Evolutionary conservation across 768 basidiomycete genomes (phyloP).

Genomic region (Boletus rufocinnamomeus): DNA sequence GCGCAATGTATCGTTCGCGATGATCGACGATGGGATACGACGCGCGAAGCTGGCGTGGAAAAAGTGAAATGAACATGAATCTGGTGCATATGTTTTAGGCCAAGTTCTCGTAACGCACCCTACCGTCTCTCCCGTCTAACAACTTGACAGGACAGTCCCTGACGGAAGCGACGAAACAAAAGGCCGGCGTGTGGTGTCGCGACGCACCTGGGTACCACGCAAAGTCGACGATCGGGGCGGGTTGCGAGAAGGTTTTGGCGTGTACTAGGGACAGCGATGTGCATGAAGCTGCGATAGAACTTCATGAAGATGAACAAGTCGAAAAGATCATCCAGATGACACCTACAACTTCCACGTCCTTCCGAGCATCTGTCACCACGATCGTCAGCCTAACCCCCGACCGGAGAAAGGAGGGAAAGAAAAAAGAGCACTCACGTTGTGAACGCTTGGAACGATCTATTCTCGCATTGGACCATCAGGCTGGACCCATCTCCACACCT

Average conservation of each 20-base stretch:
- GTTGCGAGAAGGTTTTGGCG: constrained; percentile 45
- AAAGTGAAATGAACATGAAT: neutral
- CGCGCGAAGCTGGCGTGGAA: constrained; percentile 68
- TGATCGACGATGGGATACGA: constrained; percentile 94
- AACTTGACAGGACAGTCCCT: constrained; percentile 85
- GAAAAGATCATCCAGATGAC: neutral
- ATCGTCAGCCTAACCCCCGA: neutral
- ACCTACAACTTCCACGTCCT: constrained; percentile 1
- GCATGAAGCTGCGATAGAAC: neutral
- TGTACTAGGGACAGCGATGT: constrained; percentile 12
- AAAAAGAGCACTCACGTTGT: constrained; percentile 38
- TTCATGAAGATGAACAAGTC: neutral
- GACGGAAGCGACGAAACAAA: constrained; percentile 82
- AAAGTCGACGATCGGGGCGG: constrained; percentile 76
- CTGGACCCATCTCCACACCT: constrained; percentile 80
- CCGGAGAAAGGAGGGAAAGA: neutral
- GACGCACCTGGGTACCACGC: constrained; percentile 85
- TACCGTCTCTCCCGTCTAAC: constrained; percentile 74
- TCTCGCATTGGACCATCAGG: constrained; percentile 70
- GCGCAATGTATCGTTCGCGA: constrained; percentile 86
- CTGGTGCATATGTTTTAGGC: neutral
- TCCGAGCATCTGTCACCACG: neutral
- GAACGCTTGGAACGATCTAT: constrained; percentile 61
- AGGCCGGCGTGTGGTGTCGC: constrained; percentile 55
- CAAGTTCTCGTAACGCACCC: constrained; percentile 47